phyloP scores from a whole-genome alignment of 2,329 filamentous ascomycete species.

The Lachnellula arida region DNA sequence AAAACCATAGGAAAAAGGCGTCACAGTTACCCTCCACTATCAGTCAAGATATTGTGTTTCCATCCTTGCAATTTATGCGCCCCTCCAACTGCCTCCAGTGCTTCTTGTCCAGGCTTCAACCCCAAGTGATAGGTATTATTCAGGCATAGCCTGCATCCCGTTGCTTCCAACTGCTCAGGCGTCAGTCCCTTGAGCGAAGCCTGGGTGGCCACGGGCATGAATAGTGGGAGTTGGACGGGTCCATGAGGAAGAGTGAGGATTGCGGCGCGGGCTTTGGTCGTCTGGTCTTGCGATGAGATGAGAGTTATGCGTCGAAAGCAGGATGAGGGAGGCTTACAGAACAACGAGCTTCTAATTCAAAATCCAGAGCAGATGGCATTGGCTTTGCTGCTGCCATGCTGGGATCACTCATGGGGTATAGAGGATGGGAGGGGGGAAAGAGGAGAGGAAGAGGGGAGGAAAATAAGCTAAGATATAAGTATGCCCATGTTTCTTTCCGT shows the following conservation, averaged over 20 bases:
- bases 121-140: slow-evolving; percentile 99
- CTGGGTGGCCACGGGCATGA: slow-evolving; percentile 98
- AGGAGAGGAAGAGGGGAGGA: too few species aligned
- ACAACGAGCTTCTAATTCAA: slow-evolving; percentile 73
- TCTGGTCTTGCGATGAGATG: slow-evolving; percentile 47
- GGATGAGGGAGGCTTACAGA: slow-evolving; percentile 53
- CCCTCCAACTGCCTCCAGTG: slow-evolving; percentile 81
- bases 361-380: slow-evolving; percentile 65
- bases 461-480: too few species aligned
- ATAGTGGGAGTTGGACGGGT: slow-evolving; percentile 81
- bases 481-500: too few species aligned
- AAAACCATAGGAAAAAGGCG: background rate
- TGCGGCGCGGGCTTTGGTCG: slow-evolving; percentile 89
- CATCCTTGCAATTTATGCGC: slow-evolving; percentile 94
- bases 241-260: slow-evolving; percentile 87
- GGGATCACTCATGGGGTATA: too few species aligned
- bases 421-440: too few species aligned
- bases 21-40: slow-evolving; percentile 59
- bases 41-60: slow-evolving; percentile 90
- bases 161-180: slow-evolving; percentile 84
- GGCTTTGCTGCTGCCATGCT: slow-evolving; percentile 11
- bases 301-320: slow-evolving; percentile 7
- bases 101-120: slow-evolving; percentile 87
- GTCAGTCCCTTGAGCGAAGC: slow-evolving; percentile 93
- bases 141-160: slow-evolving; percentile 82